Percentiles rank a stretch among this genome's conserved stretches.
phyloP scores from a whole-genome alignment of 2,329 filamentous ascomycete genomes.

The Alternaria sp. region DNA sequence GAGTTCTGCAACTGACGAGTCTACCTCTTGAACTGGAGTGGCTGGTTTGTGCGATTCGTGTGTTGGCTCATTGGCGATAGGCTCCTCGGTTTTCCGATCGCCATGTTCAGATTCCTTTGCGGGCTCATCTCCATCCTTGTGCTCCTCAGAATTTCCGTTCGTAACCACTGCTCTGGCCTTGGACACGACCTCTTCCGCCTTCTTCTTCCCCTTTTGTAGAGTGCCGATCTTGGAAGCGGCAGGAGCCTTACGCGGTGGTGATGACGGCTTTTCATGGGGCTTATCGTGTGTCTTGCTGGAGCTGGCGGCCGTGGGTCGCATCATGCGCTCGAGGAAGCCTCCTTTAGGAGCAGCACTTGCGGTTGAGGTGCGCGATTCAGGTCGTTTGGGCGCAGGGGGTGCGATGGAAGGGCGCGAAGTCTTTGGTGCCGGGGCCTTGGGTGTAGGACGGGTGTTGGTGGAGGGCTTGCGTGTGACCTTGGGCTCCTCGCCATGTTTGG shows the following conservation, averaged over 20 bases:
- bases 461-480: slow-evolving; percentile 51
- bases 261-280: slow-evolving; percentile 63
- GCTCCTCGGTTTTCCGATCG: slow-evolving; percentile 10
- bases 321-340: slow-evolving; percentile 80
- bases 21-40: slow-evolving; percentile 24
- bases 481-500: slow-evolving; percentile 57
- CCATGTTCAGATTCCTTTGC: slow-evolving; percentile 13
- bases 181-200: slow-evolving; percentile 41
- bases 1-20: slow-evolving; percentile 30
- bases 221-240: slow-evolving; percentile 31
- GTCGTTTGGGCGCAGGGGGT: slow-evolving; percentile 55
- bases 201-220: slow-evolving; percentile 45
- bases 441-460: slow-evolving; percentile 44
- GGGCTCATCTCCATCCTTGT: slow-evolving; percentile 16
- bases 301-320: slow-evolving; percentile 74
- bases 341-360: slow-evolving; percentile 68
- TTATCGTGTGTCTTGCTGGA: slow-evolving; percentile 64
- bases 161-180: slow-evolving; percentile 45
- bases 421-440: slow-evolving; percentile 37
- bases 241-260: slow-evolving; percentile 42
- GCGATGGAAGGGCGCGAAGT: slow-evolving; percentile 47
- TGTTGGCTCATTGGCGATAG: slow-evolving; percentile 4
- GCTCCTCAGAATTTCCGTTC: slow-evolving; percentile 26
- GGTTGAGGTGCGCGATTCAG: slow-evolving; percentile 55
- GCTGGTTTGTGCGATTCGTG: slow-evolving; percentile 14